Base-by-base conservation (phyloP, 345 rosid genomes). In the Moricandia moricandioides region DNA sequence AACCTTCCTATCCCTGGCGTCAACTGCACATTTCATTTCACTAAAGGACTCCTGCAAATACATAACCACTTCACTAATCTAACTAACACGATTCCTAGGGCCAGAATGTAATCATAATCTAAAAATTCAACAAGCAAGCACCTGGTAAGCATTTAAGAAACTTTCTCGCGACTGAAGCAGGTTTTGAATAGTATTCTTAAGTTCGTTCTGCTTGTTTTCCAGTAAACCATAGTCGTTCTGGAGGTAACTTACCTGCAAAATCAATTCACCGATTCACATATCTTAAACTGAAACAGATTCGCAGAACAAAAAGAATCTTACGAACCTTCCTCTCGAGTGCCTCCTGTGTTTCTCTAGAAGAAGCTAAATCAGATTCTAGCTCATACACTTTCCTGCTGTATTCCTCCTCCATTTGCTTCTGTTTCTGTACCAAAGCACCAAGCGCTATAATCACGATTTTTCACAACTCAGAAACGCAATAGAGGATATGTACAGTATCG, bases 321-420 rank as follows among this genome's bases (percentile, higher is more conserved):
- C 69, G n/a, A 45, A 86, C 94, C 86, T 86, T 86, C 78, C 94
- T 82, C 52, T 87, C 89, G 21, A 90, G 89, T 31, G 87, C 87
- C 66, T 75, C 85, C 21, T 85, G 78, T 55, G 71, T 56, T 40
- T 88, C 92, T 62, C 63, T 81, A 31, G 87, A 85, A 57, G 88
- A 82, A 49, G 69, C 84, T 73, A 88, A 66, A 67, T 92, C 89
- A 39, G 83, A 65, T 74, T 85, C 85, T 66, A 90, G 62, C 74
- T 92, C 94, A 80, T 81, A 90, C 74, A 87, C 60, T 74, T 70
- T 81, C 69, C 83, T 73, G 58, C 78, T 80, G 68, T 73, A 82
- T 65, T 88, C 96, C 85, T 87, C 98, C 68, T 87, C 98, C 24
- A 77, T 73, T 74, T 87, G 86, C 84, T 86, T 90, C 70, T 85